Percentiles rank a stretch among this genome's conserved stretches.
phyloP scores from a whole-genome alignment of 2,329 filamentous ascomycete genomes.

The Diaporthe capsici region DNA sequence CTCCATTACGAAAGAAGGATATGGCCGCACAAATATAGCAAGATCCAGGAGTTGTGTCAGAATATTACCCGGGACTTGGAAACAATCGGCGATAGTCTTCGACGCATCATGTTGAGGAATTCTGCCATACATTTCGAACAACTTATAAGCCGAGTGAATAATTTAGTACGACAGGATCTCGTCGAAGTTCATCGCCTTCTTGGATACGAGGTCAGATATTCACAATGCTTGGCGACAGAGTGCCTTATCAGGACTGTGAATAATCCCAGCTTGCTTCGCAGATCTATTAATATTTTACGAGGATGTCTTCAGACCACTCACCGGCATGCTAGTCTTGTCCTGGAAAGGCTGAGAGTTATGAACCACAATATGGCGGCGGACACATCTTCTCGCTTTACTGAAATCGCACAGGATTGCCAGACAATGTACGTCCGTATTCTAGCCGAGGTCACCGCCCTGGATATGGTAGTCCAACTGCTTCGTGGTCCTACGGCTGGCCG shows the following conservation, averaged over 20 bases:
- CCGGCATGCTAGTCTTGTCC: not conserved
- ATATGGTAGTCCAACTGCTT: not conserved
- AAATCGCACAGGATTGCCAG: not conserved
- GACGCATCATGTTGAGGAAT: too few relatives aligned
- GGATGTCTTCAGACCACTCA: not conserved
- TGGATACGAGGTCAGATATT: conserved; percentile 6
- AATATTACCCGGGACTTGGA: not conserved
- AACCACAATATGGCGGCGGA: not conserved
- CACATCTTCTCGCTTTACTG: not conserved
- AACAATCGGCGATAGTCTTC: not conserved
- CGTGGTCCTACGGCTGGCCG: not conserved
- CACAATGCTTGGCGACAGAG: conserved; percentile 6
- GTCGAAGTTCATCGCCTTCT: conserved; percentile 3
- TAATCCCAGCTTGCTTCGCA: not conserved
- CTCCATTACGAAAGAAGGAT: conserved; percentile 8
- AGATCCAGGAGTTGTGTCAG: not conserved
- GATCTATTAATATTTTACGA: not conserved
- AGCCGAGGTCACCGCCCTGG: not conserved
- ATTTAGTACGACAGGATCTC: not conserved
- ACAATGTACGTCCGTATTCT: not conserved
- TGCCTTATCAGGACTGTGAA: not conserved
- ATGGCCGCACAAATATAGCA: not conserved
- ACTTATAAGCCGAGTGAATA: not conserved
- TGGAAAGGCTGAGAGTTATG: not conserved
- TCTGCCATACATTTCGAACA: not conserved